Base-by-base conservation (phyloP, 2,329 filamentous ascomycete genomes). In the Monilinia fructigena region DNA sequence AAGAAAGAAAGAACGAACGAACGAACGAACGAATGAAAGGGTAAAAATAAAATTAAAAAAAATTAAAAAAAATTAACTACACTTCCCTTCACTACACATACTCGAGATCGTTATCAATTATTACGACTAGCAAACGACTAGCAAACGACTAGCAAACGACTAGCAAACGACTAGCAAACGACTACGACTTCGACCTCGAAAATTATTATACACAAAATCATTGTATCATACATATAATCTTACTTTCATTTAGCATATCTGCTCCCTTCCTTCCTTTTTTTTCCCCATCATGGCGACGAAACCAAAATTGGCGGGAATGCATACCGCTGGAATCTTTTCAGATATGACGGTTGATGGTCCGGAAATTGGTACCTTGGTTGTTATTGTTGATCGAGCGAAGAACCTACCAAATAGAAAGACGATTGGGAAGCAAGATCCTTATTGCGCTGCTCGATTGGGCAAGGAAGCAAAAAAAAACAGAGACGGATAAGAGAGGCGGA, bases 341-440 rank as follows among this genome's bases (percentile, higher is more conserved):
- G 93, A 97, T 79, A 93, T 96, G 89, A 91, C 89, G 26, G 86
- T 96, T 66, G 94, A 98, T 77, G 95, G 95, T 1, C 94, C 95
- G 4, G 84, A 91, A 68, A 97, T 99, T 75, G 95, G 95, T 72
- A 98, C 93, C 1, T 82, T 99, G 72, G 92, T 99, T 56, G 85
- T 93, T 66, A 89, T 99, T 74, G 87, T 98, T 75, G 95, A 99
- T 80, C 86, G 93, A 72, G 95, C 93, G 63, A 98, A 97, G 85
- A 99, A 99, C 77, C 81, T 99, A 72, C 95, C 95, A 61, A 99
- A 99, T 80, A 83, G 93, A 73, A 96, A 96, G 82, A 95, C 93
- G 7, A 97, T 99, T 82, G 95, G 95, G 66, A 99, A 99, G 80
- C 95, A 99, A 80, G 93, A 98, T 77, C 94, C 95, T 0, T 99